A percentile compares a stretch with the other conserved stretches of the same genome.
Conservation (phyloP, 23 red algal genomes). For the Gracilaria domingensis region DNA sequence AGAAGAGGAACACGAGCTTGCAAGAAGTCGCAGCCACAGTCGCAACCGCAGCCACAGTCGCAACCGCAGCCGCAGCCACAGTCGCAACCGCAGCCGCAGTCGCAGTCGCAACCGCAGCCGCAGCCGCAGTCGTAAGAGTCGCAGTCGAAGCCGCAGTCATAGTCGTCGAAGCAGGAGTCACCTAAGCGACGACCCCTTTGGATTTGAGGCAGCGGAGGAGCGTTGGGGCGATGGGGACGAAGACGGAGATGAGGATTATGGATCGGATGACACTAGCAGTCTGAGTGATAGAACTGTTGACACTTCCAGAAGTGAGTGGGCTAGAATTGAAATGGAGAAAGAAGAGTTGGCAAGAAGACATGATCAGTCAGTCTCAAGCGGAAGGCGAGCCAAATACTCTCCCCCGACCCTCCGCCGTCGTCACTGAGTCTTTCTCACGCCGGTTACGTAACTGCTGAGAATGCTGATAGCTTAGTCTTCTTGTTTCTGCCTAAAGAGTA, state of each 20-base stretch:
- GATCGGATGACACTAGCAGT: constrained; percentile 27
- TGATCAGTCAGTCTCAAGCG: not conserved
- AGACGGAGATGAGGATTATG: not conserved
- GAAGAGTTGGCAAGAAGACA: not conserved
- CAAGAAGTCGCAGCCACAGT: constrained; percentile 29
- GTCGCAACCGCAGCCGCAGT: not conserved
- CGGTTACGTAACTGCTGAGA: not conserved
- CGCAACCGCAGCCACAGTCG: not conserved
- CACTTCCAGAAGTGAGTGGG: constrained; percentile 19
- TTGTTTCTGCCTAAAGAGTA: not conserved
- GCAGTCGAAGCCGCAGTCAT: not conserved
- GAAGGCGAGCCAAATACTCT: constrained; percentile 1
- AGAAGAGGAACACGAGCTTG: not conserved
- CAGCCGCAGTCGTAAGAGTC: not conserved
- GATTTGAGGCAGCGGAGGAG: constrained; percentile 14
- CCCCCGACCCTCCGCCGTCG: not conserved
- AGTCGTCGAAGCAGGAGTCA: not conserved
- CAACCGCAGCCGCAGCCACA: not conserved
- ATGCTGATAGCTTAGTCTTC: not conserved
- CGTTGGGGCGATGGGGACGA: not conserved
- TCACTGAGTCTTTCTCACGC: not conserved
- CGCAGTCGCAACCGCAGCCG: constrained; percentile 5
- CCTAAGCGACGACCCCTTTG: not conserved
- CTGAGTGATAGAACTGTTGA: constrained; percentile 35
- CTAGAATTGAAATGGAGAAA: constrained; percentile 35